These are phyloP conservation scores for Saururus chinensis DNA, from an alignment of 164 flowering plant species.

Conservation along the genomic window DNA sequence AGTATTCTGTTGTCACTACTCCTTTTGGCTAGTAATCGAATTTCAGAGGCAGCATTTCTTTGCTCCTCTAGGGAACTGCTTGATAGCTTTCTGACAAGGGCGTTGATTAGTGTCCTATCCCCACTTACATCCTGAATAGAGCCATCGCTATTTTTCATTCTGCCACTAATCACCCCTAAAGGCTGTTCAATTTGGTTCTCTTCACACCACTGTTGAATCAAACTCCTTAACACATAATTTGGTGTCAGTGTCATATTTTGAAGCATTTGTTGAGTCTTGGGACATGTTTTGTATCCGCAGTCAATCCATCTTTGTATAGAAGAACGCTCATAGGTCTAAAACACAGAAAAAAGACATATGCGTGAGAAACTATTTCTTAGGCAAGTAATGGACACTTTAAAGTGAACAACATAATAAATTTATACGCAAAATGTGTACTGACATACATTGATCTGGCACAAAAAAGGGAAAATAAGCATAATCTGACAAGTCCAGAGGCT, in stretches of 20 bases:
- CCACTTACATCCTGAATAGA: constrained; percentile 59
- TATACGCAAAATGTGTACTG: no score
- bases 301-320: constrained; percentile 95
- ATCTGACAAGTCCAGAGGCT: no score
- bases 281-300: constrained; percentile 73
- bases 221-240: constrained; percentile 73
- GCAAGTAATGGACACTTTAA: no score
- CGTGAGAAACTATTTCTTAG: no score
- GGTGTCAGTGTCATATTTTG: constrained; percentile 61
- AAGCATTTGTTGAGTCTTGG: constrained; percentile 86
- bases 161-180: constrained; percentile 34
- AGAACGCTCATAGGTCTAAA: constrained; percentile 88
- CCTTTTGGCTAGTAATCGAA: constrained; percentile 73
- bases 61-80: constrained; percentile 44
- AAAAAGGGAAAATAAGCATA: no score
- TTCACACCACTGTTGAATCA: constrained; percentile 71
- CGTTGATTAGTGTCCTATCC: constrained; percentile 52
- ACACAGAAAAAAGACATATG: neutral
- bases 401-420: no score
- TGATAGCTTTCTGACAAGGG: constrained; percentile 60
- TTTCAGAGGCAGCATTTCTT: constrained; percentile 54
- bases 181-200: constrained; percentile 61
- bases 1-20: constrained; percentile 81
- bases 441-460: no score
- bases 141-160: constrained; percentile 61